Base-by-base conservation (phyloP, 345 rosid species). In the Eucalyptus virginea region DNA sequence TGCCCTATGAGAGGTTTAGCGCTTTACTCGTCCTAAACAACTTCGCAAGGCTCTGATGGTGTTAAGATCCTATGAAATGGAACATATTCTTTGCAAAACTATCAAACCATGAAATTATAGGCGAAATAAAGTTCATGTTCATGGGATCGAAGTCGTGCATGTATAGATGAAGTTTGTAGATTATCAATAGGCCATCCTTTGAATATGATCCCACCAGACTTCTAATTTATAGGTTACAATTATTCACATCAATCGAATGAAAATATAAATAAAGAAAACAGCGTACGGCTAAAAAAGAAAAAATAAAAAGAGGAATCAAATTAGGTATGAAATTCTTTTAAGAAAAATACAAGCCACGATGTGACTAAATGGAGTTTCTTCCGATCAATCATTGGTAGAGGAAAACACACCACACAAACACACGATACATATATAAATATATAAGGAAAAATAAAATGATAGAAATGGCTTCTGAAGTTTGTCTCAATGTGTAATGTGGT, bases 401-500 rank as follows among this genome's bases (percentile, higher is more conserved):
- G 4, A 11, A 60, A 60, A 60, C 67, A 58, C 67, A 58, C n/a
- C 67, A 26, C 7, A 26, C n/a, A 26, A 11, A 58, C 15, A 26
- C 13, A 1, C 6, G 0, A 11, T 60, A 26, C 30, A 5, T 60
- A 60, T 26, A 2, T 28, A 60, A 28, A 28, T 60, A 12, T 60
- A 60, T 2, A 60, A 1, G 16, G n/a, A 28, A 60, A 24, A 24
- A 52, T 52, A 52, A 19, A 56, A 9, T 24, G 13, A 4, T 24
- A 56, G 3, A 56, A 10, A 56, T 23, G 62, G 1, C 4, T 11
- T 1, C 0, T 11, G 1, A 56, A 56, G 3, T 56, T 56, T 56
- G 2, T 56, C 6, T 24, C 1, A 10, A 56, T 24, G 3, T 24
- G 3, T 24, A 56, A 56, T 5, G 2, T 56, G 0, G 2, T 24